Conservation (phyloP, 2,329 filamentous ascomycete species). For the Cylindrodendrum hubeiense region DNA sequence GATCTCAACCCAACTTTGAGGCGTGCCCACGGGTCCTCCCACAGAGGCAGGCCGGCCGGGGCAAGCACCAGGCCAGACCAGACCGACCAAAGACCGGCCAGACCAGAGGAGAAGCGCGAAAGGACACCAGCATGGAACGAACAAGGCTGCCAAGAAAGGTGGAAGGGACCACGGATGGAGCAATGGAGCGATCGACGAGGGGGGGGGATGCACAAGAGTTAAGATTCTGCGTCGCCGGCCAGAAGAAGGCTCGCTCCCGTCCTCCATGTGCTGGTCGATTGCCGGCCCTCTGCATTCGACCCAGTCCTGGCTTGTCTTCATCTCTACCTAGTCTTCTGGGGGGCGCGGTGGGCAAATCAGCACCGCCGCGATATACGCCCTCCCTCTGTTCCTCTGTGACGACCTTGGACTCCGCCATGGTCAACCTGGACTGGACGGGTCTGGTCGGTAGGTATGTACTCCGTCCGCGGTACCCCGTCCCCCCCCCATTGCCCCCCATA, state of each 20-base stretch:
- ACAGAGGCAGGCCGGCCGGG: constrained; percentile 38
- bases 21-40: constrained; percentile 48
- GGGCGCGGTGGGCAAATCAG: background rate
- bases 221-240: constrained; percentile 7
- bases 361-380: constrained; percentile 23
- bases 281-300: constrained; percentile 20
- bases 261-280: constrained; percentile 22
- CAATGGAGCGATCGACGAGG: background rate
- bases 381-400: constrained; percentile 9
- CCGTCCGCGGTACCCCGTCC: background rate
- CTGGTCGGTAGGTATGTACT: constrained; percentile 1
- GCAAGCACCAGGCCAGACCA: constrained; percentile 31
- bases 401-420: constrained; percentile 11
- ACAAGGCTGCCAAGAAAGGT: background rate
- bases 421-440: background rate
- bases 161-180: background rate
- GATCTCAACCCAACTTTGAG: constrained; percentile 54
- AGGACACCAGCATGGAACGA: background rate
- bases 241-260: constrained; percentile 18
- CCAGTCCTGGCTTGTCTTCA: constrained; percentile 19
- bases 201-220: constrained; percentile 12
- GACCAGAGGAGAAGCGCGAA: constrained; percentile 21
- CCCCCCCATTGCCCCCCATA: constrained; percentile 6
- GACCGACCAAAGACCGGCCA: constrained; percentile 22
- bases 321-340: constrained; percentile 8